Evolutionary conservation across 805 yeast genomes (phyloP).

Genomic region (Hemisphaericaspora nanyangensis): DNA sequence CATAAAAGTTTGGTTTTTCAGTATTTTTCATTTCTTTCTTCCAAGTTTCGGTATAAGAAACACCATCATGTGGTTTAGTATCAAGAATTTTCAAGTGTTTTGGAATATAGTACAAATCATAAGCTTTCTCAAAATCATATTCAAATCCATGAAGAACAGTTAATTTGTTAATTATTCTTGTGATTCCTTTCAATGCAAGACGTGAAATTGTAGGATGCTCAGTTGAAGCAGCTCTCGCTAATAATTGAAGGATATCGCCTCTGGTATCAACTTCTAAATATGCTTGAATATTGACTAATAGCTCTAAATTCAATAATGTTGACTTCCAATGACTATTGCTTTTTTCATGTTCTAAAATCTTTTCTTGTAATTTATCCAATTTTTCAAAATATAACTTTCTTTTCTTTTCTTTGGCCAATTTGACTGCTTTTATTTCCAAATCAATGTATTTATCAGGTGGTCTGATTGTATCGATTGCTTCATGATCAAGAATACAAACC

Average conservation of each 20-base stretch:
- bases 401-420: slow-evolving; percentile 60
- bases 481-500: slow-evolving; percentile 48
- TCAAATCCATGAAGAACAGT: slow-evolving; percentile 42
- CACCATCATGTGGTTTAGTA: slow-evolving; percentile 31
- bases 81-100: slow-evolving; percentile 39
- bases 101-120: slow-evolving; percentile 31
- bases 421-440: slow-evolving; percentile 55
- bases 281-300: slow-evolving; percentile 51
- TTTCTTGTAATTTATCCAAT: slow-evolving; percentile 41
- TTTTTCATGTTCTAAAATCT: slow-evolving; percentile 22
- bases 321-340: slow-evolving; percentile 54
- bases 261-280: slow-evolving; percentile 47
- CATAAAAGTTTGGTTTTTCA: slow-evolving; percentile 45
- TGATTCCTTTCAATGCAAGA: slow-evolving; percentile 56
- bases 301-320: slow-evolving; percentile 43
- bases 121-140: slow-evolving; percentile 45
- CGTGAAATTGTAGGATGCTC: slow-evolving; percentile 68
- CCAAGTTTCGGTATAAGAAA: slow-evolving; percentile 42
- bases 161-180: slow-evolving; percentile 47
- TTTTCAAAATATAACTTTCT: slow-evolving; percentile 38
- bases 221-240: slow-evolving; percentile 47
- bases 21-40: slow-evolving; percentile 48
- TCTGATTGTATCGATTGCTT: slow-evolving; percentile 41
- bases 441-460: slow-evolving; percentile 63
- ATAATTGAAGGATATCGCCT: slow-evolving; percentile 35